phyloP scores from a whole-genome alignment of 2,329 filamentous ascomycete genomes.

The Xenoacremonium recifei region DNA sequence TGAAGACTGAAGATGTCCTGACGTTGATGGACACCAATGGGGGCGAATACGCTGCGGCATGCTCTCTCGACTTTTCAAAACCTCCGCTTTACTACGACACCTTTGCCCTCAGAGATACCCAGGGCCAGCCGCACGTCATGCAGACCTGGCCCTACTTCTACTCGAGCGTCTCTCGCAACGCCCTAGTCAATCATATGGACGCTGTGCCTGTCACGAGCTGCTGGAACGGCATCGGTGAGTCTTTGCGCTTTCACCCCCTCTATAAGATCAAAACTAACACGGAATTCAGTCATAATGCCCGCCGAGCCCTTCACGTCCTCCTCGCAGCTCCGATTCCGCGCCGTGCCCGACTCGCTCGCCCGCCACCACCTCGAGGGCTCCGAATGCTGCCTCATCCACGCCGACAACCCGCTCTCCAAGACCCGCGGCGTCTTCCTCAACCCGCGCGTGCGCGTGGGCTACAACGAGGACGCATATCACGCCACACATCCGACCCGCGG shows the following conservation, averaged over 20 bases:
- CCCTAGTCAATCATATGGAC: conserved; percentile 47
- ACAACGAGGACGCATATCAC: conserved; percentile 53
- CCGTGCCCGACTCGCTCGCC: conserved; percentile 61
- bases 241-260: not conserved
- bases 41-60: conserved; percentile 60
- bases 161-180: conserved; percentile 47
- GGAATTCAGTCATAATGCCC: conserved; percentile 44
- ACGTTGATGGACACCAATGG: conserved; percentile 55
- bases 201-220: conserved; percentile 46
- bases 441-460: conserved; percentile 66
- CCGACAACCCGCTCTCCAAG: conserved; percentile 61
- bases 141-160: conserved; percentile 61
- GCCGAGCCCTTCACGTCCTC: conserved; percentile 53
- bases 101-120: conserved; percentile 57
- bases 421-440: conserved; percentile 64
- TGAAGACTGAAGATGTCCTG: conserved; percentile 53
- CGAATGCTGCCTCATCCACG: conserved; percentile 76
- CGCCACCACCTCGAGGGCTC: conserved; percentile 67
- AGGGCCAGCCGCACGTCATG: conserved; percentile 50
- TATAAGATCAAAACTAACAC: conserved; percentile 3
- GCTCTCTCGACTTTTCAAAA: conserved; percentile 58
- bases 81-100: conserved; percentile 60
- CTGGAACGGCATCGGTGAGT: conserved; percentile 44
- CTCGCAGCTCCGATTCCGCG: conserved; percentile 57
- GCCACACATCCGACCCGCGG: conserved; percentile 39